Base-by-base conservation (phyloP, 345 rosid genomes). In the Isatis tinctoria region DNA sequence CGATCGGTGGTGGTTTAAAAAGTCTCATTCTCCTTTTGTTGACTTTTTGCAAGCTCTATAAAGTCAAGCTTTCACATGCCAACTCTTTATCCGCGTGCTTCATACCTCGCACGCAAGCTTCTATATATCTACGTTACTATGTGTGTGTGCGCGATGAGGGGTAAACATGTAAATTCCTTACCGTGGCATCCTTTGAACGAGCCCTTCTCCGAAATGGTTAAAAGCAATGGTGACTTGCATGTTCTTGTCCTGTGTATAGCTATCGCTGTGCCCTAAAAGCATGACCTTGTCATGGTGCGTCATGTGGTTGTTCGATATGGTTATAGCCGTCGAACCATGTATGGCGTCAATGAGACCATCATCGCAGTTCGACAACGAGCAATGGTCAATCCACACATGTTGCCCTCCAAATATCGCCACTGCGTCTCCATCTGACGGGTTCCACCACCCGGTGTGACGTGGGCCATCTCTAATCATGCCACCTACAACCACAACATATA, bases 111-210 rank as follows among this genome's bases (percentile, higher is more conserved):
- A 58, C 51, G 36, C 6, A 47, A 56, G 37, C 10, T 60, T 35
- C 28, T 16, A 18, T 39, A 45, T n/a, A 41, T 44, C 14, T 13
- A 58, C 44, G 22, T 53, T 18, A 18, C 54, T 70, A 18, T 56
- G 4, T 18, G 17, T 26, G 47, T 45, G 48, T 7, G 35, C 7
- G 17, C 4, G 51, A 41, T n/a, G 10, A 66, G 61, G 59, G 12
- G 40, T 71, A 53, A 26, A 60, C 44, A 27, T 5, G 53, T 33
- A 64, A 1, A 10, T 35, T 12, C 3, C 10, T 69, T 72, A 89
- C 92, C 96, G 80, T 45, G 96, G 96, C 90, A 88, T 90, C 70
- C 96, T 87, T 67, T 90, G 96, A n/a, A 90, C 91, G 1, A 90
- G 75, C 4, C 96, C 96, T 85, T 90, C 90, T 9, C 96, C 93